phyloP scores from a whole-genome alignment of 345 rosid genomes.

The Leavenworthia alabamica region DNA sequence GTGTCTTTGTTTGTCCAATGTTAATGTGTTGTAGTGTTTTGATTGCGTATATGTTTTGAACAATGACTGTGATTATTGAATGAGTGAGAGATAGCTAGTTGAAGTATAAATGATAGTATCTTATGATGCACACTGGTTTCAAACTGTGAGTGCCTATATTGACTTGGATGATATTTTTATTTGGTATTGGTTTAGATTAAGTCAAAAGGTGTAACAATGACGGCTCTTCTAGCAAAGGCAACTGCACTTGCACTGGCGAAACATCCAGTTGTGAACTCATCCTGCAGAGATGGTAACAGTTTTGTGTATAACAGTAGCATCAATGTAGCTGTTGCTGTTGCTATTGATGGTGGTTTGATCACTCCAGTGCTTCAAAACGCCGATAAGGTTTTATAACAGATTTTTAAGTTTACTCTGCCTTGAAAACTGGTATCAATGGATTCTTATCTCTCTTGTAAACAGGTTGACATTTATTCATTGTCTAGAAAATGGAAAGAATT shows the following conservation, averaged over 20 bases:
- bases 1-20: too few relatives aligned
- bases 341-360: constrained; percentile 84
- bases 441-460: not conserved
- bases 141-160: not conserved
- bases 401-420: not conserved
- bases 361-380: constrained; percentile 97
- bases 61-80: too few relatives aligned
- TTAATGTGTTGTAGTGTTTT: too few relatives aligned
- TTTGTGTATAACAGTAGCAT: constrained; percentile 75
- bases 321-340: constrained; percentile 95
- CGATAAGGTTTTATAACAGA: constrained; percentile 55
- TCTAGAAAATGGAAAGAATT: constrained; percentile 98
- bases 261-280: constrained; percentile 79
- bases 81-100: too few relatives aligned
- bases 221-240: constrained; percentile 92
- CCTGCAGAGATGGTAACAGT: constrained; percentile 89
- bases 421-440: not conserved
- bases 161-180: not conserved
- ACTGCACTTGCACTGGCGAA: constrained; percentile 78
- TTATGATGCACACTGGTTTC: too few relatives aligned
- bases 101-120: too few relatives aligned
- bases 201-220: constrained; percentile 95
- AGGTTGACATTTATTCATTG: constrained; percentile 89
- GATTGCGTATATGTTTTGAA: too few relatives aligned
- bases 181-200: constrained; percentile 58